phyloP scores from a whole-genome alignment of 805 yeast species.

The Candida peoriensis region DNA sequence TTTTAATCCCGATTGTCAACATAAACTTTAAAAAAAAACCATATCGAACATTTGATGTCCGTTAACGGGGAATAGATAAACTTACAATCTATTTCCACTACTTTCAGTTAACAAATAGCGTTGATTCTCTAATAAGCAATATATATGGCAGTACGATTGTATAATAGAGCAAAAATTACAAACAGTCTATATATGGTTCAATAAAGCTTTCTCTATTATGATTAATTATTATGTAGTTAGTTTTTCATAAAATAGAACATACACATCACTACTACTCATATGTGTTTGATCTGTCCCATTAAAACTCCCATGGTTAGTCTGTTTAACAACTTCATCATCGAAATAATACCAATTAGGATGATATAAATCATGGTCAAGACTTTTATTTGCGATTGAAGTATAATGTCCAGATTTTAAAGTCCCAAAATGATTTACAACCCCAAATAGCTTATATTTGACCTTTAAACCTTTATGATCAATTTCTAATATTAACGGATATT shows the following conservation, averaged over 20 bases:
- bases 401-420: constrained; percentile 71
- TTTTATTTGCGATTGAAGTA: constrained; percentile 57
- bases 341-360: constrained; percentile 64
- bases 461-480: constrained; percentile 36
- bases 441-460: constrained; percentile 47
- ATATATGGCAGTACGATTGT: too few species aligned
- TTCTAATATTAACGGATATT: constrained; percentile 50
- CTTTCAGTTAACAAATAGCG: too few species aligned
- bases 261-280: constrained; percentile 54
- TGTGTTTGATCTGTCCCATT: constrained; percentile 30
- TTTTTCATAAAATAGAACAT: constrained; percentile 61
- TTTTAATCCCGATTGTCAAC: too few species aligned
- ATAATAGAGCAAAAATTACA: too few species aligned
- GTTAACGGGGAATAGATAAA: too few species aligned
- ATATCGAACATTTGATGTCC: too few species aligned
- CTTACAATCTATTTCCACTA: too few species aligned
- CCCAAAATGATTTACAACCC: constrained; percentile 69
- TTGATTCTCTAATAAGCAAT: too few species aligned
- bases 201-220: too few species aligned
- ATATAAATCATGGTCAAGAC: constrained; percentile 29
- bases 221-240: too few species aligned
- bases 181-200: too few species aligned
- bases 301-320: constrained; percentile 42
- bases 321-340: constrained; percentile 62
- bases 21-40: too few species aligned